Evolutionary conservation across 2,329 filamentous ascomycete species (phyloP).

Genomic region (Fusarium sp.): DNA sequence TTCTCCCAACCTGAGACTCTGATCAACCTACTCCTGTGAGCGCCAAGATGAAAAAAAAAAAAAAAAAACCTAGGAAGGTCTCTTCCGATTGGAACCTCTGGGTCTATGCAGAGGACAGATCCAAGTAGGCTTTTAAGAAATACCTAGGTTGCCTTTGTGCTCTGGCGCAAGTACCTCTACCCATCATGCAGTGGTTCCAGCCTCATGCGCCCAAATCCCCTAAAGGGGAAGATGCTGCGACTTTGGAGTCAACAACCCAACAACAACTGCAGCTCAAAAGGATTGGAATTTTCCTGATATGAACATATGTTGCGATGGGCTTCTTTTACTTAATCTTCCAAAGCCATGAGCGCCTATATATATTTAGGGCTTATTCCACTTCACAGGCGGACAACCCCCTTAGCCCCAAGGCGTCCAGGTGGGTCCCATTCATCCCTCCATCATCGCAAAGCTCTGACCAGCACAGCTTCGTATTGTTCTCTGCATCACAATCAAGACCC

Average conservation of each 20-base stretch:
- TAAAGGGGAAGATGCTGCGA: neutral
- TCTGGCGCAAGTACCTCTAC: conserved; percentile 15
- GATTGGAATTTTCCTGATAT: neutral
- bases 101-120: neutral
- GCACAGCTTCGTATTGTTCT: conserved; percentile 45
- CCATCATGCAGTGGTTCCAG: neutral
- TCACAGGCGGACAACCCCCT: neutral
- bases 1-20: neutral
- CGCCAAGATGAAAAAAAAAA: too few species aligned
- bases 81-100: neutral
- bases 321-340: neutral
- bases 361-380: neutral
- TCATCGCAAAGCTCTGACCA: conserved; percentile 32
- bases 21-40: too few species aligned
- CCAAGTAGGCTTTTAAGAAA: neutral
- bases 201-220: neutral
- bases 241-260: neutral
- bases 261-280: neutral
- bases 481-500: conserved; percentile 40
- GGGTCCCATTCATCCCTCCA: conserved; percentile 12
- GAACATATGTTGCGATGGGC: neutral
- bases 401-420: conserved; percentile 15
- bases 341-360: neutral
- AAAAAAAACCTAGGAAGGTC: neutral
- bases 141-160: neutral